Evolutionary conservation across 2,329 filamentous ascomycete genomes (phyloP).

Genomic region (Clonostachys byssicola): DNA sequence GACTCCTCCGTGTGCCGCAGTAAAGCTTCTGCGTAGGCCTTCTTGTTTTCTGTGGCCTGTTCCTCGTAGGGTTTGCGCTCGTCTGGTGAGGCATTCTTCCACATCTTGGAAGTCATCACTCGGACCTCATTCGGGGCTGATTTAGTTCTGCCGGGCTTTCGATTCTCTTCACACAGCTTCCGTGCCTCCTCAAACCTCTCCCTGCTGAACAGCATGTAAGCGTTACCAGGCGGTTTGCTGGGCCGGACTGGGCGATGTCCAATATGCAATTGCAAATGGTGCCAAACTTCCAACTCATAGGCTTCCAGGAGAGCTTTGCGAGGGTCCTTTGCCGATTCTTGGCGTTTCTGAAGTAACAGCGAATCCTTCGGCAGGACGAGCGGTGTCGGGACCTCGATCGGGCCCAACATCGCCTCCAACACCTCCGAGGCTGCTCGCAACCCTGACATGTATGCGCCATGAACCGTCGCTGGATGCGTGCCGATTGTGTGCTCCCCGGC

Average conservation of each 20-base stretch:
- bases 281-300: constrained; percentile 50
- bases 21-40: constrained; percentile 53
- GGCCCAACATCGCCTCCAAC: constrained; percentile 73
- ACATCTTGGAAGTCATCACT: constrained; percentile 82
- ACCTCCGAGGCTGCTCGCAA: constrained; percentile 86
- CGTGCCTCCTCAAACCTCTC: constrained; percentile 63
- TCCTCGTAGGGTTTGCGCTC: constrained; percentile 75
- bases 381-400: constrained; percentile 72
- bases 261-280: constrained; percentile 50
- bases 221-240: constrained; percentile 70
- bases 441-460: constrained; percentile 92
- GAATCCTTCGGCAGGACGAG: constrained; percentile 66
- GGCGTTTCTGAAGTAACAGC: constrained; percentile 48
- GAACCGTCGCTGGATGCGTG: constrained; percentile 93
- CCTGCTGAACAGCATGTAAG: constrained; percentile 87
- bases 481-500: constrained; percentile 95
- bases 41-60: constrained; percentile 67
- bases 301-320: constrained; percentile 49
- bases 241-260: constrained; percentile 75
- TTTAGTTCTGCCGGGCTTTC: constrained; percentile 53
- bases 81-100: constrained; percentile 71
- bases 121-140: constrained; percentile 77
- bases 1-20: constrained; percentile 57
- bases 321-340: constrained; percentile 41
- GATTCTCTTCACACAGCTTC: constrained; percentile 59